A percentile compares a stretch with the other conserved stretches of the same genome.
These are phyloP conservation scores for Pseudocercospora vitis DNA, from an alignment of 2,329 filamentous ascomycete genomes.

Conservation along the genomic window DNA sequence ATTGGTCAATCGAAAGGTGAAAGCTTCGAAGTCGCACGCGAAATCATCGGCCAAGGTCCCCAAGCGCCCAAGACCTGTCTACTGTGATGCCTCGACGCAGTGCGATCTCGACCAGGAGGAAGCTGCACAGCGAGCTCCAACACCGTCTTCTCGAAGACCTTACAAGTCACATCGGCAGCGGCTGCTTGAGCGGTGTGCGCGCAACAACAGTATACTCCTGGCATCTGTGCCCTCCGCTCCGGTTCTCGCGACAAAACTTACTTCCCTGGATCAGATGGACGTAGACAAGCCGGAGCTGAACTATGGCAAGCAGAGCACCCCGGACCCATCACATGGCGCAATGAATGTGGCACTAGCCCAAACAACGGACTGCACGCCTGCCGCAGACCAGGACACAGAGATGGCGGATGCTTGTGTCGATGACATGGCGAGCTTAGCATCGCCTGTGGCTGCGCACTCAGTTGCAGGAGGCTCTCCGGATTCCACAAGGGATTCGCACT, in stretches of 20 bases:
- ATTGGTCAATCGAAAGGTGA: slow-evolving; percentile 24
- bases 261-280: slow-evolving; percentile 24
- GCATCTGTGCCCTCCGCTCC: slow-evolving; percentile 12
- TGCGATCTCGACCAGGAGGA: slow-evolving; percentile 40
- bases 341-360: slow-evolving; percentile 8
- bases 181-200: slow-evolving; percentile 37
- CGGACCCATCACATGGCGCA: not conserved
- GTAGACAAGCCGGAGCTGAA: slow-evolving; percentile 15
- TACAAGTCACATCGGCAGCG: slow-evolving; percentile 36
- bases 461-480: not conserved
- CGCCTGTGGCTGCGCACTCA: not conserved
- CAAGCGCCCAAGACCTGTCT: slow-evolving; percentile 33
- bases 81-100: slow-evolving; percentile 34
- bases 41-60: slow-evolving; percentile 16
- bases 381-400: slow-evolving; percentile 20
- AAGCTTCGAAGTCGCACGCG: slow-evolving; percentile 22
- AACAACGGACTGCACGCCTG: slow-evolving; percentile 3
- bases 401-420: slow-evolving; percentile 24
- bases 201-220: slow-evolving; percentile 30
- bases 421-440: slow-evolving; percentile 11
- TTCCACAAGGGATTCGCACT: not conserved
- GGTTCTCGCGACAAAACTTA: not conserved
- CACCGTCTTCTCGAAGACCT: slow-evolving; percentile 25
- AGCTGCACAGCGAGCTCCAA: slow-evolving; percentile 22
- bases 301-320: not conserved